phyloP scores from a whole-genome alignment of 768 basidiomycete species.

The Phanerochaete sordida region DNA sequence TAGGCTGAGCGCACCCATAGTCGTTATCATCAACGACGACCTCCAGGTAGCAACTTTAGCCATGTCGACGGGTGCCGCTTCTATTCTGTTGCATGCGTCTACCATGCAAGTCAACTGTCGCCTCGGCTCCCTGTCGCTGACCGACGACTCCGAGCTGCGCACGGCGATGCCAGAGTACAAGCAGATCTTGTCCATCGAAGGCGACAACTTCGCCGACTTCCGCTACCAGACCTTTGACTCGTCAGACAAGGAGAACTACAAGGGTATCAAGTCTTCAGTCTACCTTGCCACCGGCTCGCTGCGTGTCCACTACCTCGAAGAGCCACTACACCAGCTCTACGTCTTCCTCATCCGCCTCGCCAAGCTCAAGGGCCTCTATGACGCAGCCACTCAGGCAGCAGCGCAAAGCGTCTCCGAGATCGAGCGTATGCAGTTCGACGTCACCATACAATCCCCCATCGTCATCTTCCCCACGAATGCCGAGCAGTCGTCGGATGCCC shows the following conservation, averaged over 20 bases:
- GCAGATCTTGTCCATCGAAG: slow-evolving; percentile 88
- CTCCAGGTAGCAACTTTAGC: slow-evolving; percentile 80
- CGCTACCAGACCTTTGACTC: slow-evolving; percentile 90
- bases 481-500: slow-evolving; percentile 54
- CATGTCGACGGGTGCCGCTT: slow-evolving; percentile 86
- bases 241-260: slow-evolving; percentile 55
- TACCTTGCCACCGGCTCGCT: slow-evolving; percentile 85
- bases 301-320: slow-evolving; percentile 83
- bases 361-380: slow-evolving; percentile 89
- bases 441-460: slow-evolving; percentile 92
- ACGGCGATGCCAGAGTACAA: slow-evolving; percentile 67
- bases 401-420: slow-evolving; percentile 91
- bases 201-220: slow-evolving; percentile 91
- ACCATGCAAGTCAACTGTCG: slow-evolving; percentile 78
- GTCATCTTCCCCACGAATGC: slow-evolving; percentile 79
- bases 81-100: slow-evolving; percentile 65
- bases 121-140: slow-evolving; percentile 78
- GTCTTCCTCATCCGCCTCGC: slow-evolving; percentile 82
- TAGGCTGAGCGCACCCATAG: slow-evolving; percentile 34
- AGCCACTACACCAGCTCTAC: slow-evolving; percentile 87
- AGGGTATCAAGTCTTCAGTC: slow-evolving; percentile 81
- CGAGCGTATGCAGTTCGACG: slow-evolving; percentile 88
- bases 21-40: slow-evolving; percentile 71
- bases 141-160: slow-evolving; percentile 59
- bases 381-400: slow-evolving; percentile 89